These are phyloP conservation scores for Blastocystis sp. DNA, from an alignment of 352 stramenopile genomes.

Conservation along the genomic window DNA sequence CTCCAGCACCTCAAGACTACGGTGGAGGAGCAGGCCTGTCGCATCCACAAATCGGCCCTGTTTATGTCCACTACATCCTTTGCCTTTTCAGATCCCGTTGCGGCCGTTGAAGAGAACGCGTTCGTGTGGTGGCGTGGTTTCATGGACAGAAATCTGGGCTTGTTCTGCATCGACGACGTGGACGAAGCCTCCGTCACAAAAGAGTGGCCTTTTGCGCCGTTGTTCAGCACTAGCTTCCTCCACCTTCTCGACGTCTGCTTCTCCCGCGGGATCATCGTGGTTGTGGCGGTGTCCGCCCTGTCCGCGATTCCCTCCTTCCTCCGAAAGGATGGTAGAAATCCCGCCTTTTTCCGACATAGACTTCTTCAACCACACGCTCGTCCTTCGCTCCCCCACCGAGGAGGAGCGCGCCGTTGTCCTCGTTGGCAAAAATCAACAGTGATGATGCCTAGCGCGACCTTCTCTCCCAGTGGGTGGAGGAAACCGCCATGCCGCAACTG, in stretches of 20 bases:
- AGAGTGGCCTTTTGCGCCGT: background rate
- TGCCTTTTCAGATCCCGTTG: background rate
- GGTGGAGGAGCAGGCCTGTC: background rate
- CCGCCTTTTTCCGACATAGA: background rate
- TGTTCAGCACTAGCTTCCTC: background rate
- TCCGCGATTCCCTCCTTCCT: background rate
- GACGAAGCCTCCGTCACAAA: background rate
- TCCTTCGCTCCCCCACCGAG: background rate
- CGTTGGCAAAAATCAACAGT: background rate
- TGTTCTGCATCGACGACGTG: conserved; percentile 32
- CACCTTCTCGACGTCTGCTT: background rate
- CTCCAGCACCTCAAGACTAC: background rate
- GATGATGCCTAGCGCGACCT: background rate
- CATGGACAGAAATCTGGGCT: background rate
- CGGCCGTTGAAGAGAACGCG: background rate
- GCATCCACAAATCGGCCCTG: background rate
- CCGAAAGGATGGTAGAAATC: conserved; percentile 14
- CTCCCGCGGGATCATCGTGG: background rate
- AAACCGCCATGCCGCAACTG: background rate
- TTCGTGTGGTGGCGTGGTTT: background rate
- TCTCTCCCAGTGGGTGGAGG: background rate
- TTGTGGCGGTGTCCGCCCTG: background rate
- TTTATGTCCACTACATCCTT: background rate
- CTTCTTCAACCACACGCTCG: conserved; percentile 18
- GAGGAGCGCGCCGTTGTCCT: conserved; percentile 2